Base-by-base conservation (phyloP, 148 eudicot genomes). In the Amaranthus palmeri region DNA sequence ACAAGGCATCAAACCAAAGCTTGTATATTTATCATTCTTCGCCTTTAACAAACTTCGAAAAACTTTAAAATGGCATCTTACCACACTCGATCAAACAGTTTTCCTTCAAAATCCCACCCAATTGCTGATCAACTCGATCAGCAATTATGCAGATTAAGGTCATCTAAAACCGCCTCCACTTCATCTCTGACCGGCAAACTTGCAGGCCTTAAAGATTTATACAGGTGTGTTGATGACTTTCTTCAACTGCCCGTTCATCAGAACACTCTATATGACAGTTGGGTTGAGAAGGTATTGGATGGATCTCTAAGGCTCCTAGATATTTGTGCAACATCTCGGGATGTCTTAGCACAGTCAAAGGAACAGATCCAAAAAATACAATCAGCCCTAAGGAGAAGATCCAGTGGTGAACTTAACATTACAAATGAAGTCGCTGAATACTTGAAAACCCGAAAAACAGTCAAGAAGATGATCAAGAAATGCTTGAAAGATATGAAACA, bases 221-320 rank as follows among this genome's bases (percentile, higher is more conserved):
- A 78, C 10, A 50, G 46, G 10, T 67, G 67, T 18, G 59, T 81
- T 40, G 76, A 74, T 55, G 79, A 78, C 25, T 46, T 81, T 10
- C 67, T 81, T 1, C 77, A 53, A 54, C 40, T 72, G 47, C 79
- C 76, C 0, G 50, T 51, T 25, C 66, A 48, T 13, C 78, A 70
- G 53, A 51, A 65, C 44, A 13, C 40, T 41, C n/a, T 41, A 9
- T 48, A 42, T 0, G 9, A 43, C 47, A 59, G 49, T 7, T 48
- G 7, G 54, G 54, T n/a, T 54, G 81, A 73, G 47, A 62, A 64
- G 15, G 42, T 50, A 4, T 72, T 84, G 62, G 83, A 79, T 45
- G 68, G 77, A 17, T 76, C 77, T 63, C 61, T 82, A 7, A 69
- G 72, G 76, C 67, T 84, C 7, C 82, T 84, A 69, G 87, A 84